Conservation (phyloP, 768 basidiomycete genomes). For the Leccinum incarnatum region DNA sequence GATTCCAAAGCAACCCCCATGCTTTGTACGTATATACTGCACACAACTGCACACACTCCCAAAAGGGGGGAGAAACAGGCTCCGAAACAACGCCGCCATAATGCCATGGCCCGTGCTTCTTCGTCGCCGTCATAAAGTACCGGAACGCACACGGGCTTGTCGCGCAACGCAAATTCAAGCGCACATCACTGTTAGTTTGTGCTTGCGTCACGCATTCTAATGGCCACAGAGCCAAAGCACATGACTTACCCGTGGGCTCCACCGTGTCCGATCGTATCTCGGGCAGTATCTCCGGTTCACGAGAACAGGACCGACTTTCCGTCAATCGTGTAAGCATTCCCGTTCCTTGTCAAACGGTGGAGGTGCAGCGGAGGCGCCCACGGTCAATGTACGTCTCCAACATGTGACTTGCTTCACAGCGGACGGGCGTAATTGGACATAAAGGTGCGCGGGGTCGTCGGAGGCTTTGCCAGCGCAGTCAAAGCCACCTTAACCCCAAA, state of each 20-base stretch:
- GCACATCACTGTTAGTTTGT: background rate
- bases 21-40: constrained; percentile 5
- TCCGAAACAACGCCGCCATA: background rate
- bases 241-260: background rate
- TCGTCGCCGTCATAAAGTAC: constrained; percentile 1
- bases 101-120: background rate
- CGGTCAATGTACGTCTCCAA: background rate
- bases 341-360: background rate
- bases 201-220: background rate
- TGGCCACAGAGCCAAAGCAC: background rate
- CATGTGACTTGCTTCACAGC: background rate
- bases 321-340: background rate
- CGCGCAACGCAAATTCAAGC: background rate
- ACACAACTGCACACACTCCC: background rate
- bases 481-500: constrained; percentile 24
- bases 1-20: background rate
- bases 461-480: constrained; percentile 1
- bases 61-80: background rate
- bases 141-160: background rate
- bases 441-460: background rate
- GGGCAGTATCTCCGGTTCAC: constrained; percentile 6
- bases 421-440: constrained; percentile 4
- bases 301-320: background rate
- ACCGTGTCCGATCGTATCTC: constrained; percentile 2
- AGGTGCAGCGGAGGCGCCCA: background rate